A percentile compares a stretch with the other conserved stretches of the same genome.
Evolutionary conservation across 2,329 filamentous ascomycete genomes (phyloP).

Genomic region (Arthrobotrys pseudoclavata): DNA sequence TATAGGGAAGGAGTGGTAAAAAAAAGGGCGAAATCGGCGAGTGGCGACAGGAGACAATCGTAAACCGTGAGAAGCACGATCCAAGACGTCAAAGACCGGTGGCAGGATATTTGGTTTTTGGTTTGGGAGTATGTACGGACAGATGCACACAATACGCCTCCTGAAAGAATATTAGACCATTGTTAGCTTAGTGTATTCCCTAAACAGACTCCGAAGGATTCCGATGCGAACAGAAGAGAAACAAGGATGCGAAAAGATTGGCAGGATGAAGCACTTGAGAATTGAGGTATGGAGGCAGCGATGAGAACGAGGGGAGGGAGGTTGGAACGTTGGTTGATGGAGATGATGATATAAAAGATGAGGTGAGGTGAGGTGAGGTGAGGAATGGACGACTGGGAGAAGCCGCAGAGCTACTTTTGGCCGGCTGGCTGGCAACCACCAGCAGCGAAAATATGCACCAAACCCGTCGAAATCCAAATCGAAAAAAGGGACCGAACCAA

Average conservation of each 20-base stretch:
- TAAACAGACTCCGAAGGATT: constrained; percentile 41
- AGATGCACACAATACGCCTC: constrained; percentile 42
- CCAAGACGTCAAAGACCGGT: constrained; percentile 22
- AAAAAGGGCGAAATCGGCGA: constrained; percentile 13
- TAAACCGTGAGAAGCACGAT: constrained; percentile 23
- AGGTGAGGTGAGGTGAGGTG: constrained; percentile 11
- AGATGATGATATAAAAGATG: constrained; percentile 14
- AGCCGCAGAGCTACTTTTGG: too few relatives aligned
- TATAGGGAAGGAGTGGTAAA: constrained; percentile 25
- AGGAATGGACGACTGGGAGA: constrained; percentile 38
- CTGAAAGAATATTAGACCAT: constrained; percentile 59
- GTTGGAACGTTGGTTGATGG: constrained; percentile 28
- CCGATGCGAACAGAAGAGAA: constrained; percentile 21
- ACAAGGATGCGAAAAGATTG: constrained; percentile 29
- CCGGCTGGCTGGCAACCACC: constrained; percentile 26
- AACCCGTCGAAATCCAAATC: too few relatives aligned
- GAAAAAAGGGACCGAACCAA: constrained; percentile 22
- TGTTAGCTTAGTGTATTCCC: constrained; percentile 50
- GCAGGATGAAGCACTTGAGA: constrained; percentile 33
- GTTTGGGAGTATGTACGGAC: constrained; percentile 20
- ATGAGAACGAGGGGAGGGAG: constrained; percentile 18
- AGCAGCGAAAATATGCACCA: constrained; percentile 46
- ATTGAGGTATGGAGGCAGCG: constrained; percentile 25
- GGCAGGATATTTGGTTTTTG: constrained; percentile 10
- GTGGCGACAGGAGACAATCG: constrained; percentile 22